Base-by-base conservation (phyloP, 345 rosid species). In the Hirschfeldia incana region DNA sequence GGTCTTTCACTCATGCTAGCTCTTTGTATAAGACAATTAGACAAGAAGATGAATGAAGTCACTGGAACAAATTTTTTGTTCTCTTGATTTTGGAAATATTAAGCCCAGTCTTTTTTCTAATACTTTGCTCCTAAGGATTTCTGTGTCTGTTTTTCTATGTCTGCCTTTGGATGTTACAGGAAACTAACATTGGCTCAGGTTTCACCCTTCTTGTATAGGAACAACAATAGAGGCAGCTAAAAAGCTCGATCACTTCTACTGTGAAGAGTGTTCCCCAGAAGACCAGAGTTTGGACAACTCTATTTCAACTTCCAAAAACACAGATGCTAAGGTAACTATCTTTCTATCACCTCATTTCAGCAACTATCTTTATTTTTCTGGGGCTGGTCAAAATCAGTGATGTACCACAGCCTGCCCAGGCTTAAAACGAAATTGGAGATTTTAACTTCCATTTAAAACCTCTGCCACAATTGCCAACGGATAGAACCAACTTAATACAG, bases 131-230 rank as follows among this genome's bases (percentile, higher is more conserved):
- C 8, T 15, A 11, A 12, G 28, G 59, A n/a, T 49, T 8, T 51
- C 5, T 51, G 57, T 51, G 53, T 65, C 3, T 51, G 64, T 59
- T 59, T 34, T 26, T 65, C 12, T 8, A 3, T 26, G 34, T 5
- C 1, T 42, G 36, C 21, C 63, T 79, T 62, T 67, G 17, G 75
- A 51, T 42, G 12, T 28, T 49, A 28, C 72, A 84, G 77, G 73
- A 76, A 81, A 77, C 80, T 85, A 75, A 84, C 85, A 84, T 73
- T 87, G 87, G 80, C 90, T 85, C 97, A 95, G 99, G 99, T 95
- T 90, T 85, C 99, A 95, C 78, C 99, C 99, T 85, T 82, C 87
- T 86, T 95, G 99, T 90, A 93, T 95, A 85, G 93, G 91, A 83
- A 88, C 88, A 86, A 86, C 89, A 3, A 86, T 74, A 46, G 98